Evolutionary conservation across 768 basidiomycete genomes (phyloP), one percentile per base, ranked within the genome.

Genomic region (Fistulinella prunicolor): DNA sequence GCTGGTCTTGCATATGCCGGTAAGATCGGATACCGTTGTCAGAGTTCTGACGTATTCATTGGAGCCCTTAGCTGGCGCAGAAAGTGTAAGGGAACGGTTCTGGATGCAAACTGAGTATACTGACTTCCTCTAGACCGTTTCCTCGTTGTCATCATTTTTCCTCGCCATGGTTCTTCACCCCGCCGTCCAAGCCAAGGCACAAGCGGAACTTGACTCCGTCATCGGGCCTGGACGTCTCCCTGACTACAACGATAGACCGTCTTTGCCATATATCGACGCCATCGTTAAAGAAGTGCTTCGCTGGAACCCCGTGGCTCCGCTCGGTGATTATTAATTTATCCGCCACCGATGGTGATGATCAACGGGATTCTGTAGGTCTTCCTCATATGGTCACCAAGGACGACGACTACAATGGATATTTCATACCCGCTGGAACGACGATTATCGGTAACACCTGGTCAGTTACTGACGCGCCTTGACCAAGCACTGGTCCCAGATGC

Each of bases 361-460:
- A 44, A 47, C 54, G 32, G 47, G 20, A 50, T 42, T 54, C 46
- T 24, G 36, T 34, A 64, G 63, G 63, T 43, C 59, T 67, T 43
- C 66, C 65, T 29, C 65, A 67, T 36, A 67, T 63, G 55, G 65
- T 61, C 43, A 67, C 65, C 44, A 59, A 56, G 37, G 64, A 66
- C 35, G 67, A 68, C 48, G 40, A 42, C 29, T 68, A 67, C 37
- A 38, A 61, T 19, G 65, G 61, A 29, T 67, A 64, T 43, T 63
- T 65, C 46, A 67, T 67, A 34, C 65, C 65, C n/a, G 65, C 61
- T 4, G 65, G 65, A 13, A 70, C 82, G 1, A 76, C 74, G 9
- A 73, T 85, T 16, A 75, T 81, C 23, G 81, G 80, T 1, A 85
- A 82, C 53, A 73, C 79, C 17, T 84, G 82, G 82, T 74, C 14